Evolutionary conservation across 352 stramenopile genomes (phyloP).

Genomic region (Peronospora tabacina): DNA sequence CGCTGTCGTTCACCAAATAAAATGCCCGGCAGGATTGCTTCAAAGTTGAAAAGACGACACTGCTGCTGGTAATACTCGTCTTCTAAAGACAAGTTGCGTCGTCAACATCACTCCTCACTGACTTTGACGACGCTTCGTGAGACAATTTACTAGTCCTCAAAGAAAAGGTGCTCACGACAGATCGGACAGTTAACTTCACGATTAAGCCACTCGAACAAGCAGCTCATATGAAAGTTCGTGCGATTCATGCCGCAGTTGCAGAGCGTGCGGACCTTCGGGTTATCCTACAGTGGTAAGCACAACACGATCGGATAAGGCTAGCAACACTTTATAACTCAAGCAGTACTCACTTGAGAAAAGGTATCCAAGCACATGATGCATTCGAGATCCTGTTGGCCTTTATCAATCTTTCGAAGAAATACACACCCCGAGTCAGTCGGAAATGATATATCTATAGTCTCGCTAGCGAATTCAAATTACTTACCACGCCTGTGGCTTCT

Average conservation of each 20-base stretch:
- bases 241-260: constrained; percentile 87
- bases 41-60: background rate
- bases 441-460: background rate
- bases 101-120: constrained; percentile 1
- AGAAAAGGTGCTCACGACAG: constrained; percentile 81
- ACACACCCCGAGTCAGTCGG: background rate
- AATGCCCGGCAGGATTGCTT: background rate
- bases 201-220: constrained; percentile 83
- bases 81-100: constrained; percentile 7
- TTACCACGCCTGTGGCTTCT: constrained; percentile 46
- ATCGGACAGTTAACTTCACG: constrained; percentile 79
- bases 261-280: constrained; percentile 77
- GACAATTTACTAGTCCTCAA: constrained; percentile 57
- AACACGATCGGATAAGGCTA: constrained; percentile 1
- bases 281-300: constrained; percentile 26
- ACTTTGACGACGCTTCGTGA: background rate
- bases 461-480: background rate
- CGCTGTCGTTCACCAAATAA: background rate
- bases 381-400: constrained; percentile 65
- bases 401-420: constrained; percentile 34
- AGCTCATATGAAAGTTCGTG: constrained; percentile 86
- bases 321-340: background rate
- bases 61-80: constrained; percentile 5
- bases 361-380: constrained; percentile 85
- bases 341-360: constrained; percentile 36